Evolutionary conservation across 1,139 yeast genomes (phyloP).

Genomic region (Yamadazyma trypodendri): DNA sequence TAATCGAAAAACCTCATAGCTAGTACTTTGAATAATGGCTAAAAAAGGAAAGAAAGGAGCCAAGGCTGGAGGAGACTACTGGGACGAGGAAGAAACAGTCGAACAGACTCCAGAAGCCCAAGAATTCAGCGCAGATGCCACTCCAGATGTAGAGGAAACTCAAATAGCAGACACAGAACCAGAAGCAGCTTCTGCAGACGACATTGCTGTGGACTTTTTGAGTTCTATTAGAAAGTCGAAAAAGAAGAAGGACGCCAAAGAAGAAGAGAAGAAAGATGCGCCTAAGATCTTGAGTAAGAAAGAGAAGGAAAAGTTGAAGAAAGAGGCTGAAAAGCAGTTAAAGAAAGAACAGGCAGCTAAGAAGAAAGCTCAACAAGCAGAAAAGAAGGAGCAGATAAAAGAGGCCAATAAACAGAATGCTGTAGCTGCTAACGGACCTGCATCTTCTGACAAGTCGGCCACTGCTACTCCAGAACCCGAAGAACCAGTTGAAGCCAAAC

Average conservation of each 20-base stretch:
- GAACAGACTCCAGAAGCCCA: slow-evolving; percentile 44
- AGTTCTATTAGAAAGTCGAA: slow-evolving; percentile 78
- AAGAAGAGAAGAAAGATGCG: slow-evolving; percentile 46
- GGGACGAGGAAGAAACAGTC: slow-evolving; percentile 74
- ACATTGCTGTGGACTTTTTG: slow-evolving; percentile 66
- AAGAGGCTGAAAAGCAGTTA: slow-evolving; percentile 91
- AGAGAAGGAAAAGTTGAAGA: slow-evolving; percentile 96
- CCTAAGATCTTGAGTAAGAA: slow-evolving; percentile 87
- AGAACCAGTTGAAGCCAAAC: slow-evolving; percentile 24
- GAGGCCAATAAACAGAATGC: slow-evolving; percentile 59
- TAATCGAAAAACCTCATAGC: background rate
- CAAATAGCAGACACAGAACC: slow-evolving; percentile 18
- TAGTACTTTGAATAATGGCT: slow-evolving; percentile 30
- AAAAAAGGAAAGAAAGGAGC: slow-evolving; percentile 54
- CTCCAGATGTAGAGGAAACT: slow-evolving; percentile 12
- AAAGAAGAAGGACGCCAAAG: slow-evolving; percentile 66
- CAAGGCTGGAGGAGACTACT: slow-evolving; percentile 62
- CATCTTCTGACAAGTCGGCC: slow-evolving; percentile 21
- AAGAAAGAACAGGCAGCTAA: slow-evolving; percentile 89
- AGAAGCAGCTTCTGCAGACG: slow-evolving; percentile 42
- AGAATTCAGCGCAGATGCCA: slow-evolving; percentile 30
- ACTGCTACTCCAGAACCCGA: slow-evolving; percentile 38
- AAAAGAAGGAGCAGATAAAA: slow-evolving; percentile 63
- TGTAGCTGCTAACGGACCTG: slow-evolving; percentile 45
- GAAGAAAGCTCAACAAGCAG: slow-evolving; percentile 68